Evolutionary conservation across 345 rosid species (phyloP).

Genomic region (Populus tremula): DNA sequence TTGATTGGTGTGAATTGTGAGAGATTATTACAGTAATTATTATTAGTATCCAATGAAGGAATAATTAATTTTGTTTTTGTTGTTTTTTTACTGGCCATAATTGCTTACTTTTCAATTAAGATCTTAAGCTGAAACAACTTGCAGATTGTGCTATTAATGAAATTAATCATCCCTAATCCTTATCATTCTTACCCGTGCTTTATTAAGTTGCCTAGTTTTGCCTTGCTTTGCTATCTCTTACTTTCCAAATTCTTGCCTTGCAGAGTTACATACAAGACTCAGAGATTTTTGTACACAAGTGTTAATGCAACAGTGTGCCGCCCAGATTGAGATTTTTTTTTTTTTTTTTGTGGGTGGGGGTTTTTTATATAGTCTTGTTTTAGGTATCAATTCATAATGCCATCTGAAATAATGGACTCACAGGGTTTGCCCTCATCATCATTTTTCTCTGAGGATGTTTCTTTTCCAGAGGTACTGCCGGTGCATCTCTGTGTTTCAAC

Average conservation of each 20-base stretch:
- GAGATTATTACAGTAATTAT: background rate
- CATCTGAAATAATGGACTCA: constrained; percentile 34
- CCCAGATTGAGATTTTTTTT: background rate
- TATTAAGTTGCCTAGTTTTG: background rate
- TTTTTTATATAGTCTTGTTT: background rate
- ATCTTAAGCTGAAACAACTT: background rate
- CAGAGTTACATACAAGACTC: background rate
- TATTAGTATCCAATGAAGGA: constrained; percentile 17
- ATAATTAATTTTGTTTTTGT: background rate
- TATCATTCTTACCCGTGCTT: background rate
- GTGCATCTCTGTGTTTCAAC: background rate
- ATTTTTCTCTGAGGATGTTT: constrained; percentile 27
- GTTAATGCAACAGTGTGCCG: constrained; percentile 1
- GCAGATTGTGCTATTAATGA: background rate
- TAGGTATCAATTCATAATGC: constrained; percentile 27
- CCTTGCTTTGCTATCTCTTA: background rate
- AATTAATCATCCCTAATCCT: constrained; percentile 12
- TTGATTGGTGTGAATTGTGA: constrained; percentile 1
- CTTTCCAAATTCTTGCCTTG: background rate
- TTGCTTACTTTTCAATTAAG: constrained; percentile 7
- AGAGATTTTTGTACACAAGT: background rate
- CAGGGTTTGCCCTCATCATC: constrained; percentile 36
- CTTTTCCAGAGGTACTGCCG: constrained; percentile 37
- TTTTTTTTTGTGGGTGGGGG: background rate
- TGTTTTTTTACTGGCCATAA: background rate